These are phyloP conservation scores for Gamsiella multidivaricata DNA, from an alignment of 192 early-diverging fungal genomes.

Conservation along the genomic window DNA sequence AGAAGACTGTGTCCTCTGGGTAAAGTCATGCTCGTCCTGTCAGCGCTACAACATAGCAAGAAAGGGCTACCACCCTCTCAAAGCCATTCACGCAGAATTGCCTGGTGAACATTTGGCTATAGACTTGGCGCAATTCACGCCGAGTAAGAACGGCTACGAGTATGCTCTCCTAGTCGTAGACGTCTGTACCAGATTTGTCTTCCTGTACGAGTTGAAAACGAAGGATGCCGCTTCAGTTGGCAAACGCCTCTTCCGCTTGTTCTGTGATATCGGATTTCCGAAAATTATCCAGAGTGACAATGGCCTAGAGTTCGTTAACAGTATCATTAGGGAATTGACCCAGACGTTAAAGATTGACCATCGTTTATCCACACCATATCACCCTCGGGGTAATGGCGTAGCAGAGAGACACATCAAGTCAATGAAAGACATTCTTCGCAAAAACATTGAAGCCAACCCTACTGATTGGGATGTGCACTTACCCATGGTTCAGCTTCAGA, in stretches of 20 bases:
- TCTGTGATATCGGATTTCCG: slow-evolving; percentile 45
- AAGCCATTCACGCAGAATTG: slow-evolving; percentile 16
- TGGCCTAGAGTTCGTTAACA: slow-evolving; percentile 59
- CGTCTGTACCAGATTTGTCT: slow-evolving; percentile 46
- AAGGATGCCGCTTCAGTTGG: slow-evolving; percentile 15
- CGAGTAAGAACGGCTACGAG: background rate
- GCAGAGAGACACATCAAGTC: slow-evolving; percentile 52
- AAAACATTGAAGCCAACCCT: slow-evolving; percentile 22
- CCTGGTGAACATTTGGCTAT: slow-evolving; percentile 40
- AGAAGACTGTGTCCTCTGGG: slow-evolving; percentile 5
- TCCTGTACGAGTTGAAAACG: slow-evolving; percentile 6
- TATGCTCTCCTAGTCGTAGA: slow-evolving; percentile 45
- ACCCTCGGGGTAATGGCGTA: slow-evolving; percentile 57
- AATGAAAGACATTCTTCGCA: slow-evolving; percentile 24
- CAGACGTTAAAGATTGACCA: slow-evolving; percentile 31
- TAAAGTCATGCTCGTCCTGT: slow-evolving; percentile 21
- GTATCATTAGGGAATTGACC: slow-evolving; percentile 20
- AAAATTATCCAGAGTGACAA: slow-evolving; percentile 49
- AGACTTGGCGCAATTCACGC: slow-evolving; percentile 32
- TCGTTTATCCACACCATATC: slow-evolving; percentile 49
- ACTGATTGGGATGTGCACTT: slow-evolving; percentile 50
- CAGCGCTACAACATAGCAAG: slow-evolving; percentile 23
- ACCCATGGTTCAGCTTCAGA: slow-evolving; percentile 46
- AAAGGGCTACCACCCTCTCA: slow-evolving; percentile 36
- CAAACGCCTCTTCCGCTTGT: background rate